A percentile compares a stretch with the other conserved stretches of the same genome.
These are phyloP conservation scores for Aspergillus avenaceus DNA, from an alignment of 495 filamentous ascomycete species.

Conservation along the genomic window DNA sequence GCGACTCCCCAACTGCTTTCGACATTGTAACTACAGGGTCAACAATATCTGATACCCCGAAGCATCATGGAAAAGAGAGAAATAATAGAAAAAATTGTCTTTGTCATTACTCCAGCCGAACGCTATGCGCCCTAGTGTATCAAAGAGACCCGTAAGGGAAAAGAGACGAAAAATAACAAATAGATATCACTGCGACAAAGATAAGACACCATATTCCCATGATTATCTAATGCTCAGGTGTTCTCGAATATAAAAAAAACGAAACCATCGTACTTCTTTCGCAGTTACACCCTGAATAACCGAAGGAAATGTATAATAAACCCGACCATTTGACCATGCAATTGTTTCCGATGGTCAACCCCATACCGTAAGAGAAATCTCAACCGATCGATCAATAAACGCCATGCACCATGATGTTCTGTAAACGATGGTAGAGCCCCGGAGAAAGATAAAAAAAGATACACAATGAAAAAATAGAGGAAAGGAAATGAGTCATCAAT, in stretches of 20 bases:
- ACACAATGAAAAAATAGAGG: constrained; percentile 12
- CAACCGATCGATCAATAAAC: constrained; percentile 14
- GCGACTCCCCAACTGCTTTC: no score
- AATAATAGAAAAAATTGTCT: constrained; percentile 4
- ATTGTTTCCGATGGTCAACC: constrained; percentile 4
- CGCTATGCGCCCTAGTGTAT: constrained; percentile 2
- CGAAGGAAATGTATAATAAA: constrained; percentile 1
- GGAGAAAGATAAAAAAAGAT: constrained; percentile 9
- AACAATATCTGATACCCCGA: no score
- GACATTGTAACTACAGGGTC: no score
- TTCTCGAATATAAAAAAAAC: not conserved
- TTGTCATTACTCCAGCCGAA: constrained; percentile 2
- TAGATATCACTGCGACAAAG: not conserved
- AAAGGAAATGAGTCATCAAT: constrained; percentile 30
- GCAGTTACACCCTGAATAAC: constrained; percentile 4
- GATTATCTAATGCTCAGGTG: constrained; percentile 4
- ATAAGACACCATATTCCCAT: constrained; percentile 2
- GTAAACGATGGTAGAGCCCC: constrained; percentile 6
- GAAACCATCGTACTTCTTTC: constrained; percentile 9
- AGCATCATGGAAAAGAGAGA: no score
- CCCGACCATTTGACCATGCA: constrained; percentile 1
- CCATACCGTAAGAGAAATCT: constrained; percentile 9
- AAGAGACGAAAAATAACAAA: no score
- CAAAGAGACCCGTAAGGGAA: not conserved
- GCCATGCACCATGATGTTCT: constrained; percentile 11